phyloP scores from a whole-genome alignment of 2,329 filamentous ascomycete species.

The Neonectria magnoliae region DNA sequence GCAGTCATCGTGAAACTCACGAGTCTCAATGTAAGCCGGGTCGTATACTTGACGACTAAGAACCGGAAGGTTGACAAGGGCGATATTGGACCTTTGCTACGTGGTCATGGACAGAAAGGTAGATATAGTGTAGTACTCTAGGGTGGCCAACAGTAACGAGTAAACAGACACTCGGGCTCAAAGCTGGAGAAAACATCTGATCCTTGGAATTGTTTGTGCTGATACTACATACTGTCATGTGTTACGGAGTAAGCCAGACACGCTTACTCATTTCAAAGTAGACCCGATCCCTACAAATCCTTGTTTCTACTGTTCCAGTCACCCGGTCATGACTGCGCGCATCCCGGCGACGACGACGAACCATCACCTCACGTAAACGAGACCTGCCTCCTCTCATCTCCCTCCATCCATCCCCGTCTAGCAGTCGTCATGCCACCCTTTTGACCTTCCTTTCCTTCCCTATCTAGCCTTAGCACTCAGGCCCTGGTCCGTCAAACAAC shows the following conservation, averaged over 20 bases:
- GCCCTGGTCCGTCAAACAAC: neutral
- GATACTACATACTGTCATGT: neutral
- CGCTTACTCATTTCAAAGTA: neutral
- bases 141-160: neutral
- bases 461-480: conserved; percentile 7
- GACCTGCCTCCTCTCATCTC: neutral
- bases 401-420: neutral
- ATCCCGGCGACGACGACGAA: neutral
- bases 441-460: conserved; percentile 7
- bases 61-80: too few relatives aligned
- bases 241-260: neutral
- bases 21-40: neutral
- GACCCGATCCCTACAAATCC: neutral
- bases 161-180: neutral
- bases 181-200: neutral
- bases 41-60: neutral
- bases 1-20: neutral
- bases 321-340: neutral
- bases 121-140: neutral
- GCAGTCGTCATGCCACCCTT: neutral
- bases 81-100: neutral
- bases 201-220: neutral
- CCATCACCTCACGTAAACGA: neutral
- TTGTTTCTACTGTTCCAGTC: neutral
- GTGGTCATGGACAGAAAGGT: neutral